These are phyloP conservation scores for Daldinia grandis DNA, from an alignment of 495 filamentous ascomycete genomes.

Conservation along the genomic window DNA sequence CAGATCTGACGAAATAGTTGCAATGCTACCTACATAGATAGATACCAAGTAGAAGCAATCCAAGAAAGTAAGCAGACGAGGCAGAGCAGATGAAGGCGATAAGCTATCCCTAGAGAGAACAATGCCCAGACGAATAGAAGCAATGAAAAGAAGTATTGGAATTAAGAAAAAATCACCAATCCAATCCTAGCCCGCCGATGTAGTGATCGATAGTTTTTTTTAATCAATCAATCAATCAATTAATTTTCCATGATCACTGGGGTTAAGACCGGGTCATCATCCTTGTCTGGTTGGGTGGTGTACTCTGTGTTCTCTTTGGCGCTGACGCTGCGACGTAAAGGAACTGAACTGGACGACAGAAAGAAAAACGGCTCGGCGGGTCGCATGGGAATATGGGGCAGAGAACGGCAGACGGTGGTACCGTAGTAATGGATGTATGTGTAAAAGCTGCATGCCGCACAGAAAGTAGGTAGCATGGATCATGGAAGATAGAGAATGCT, in stretches of 20 bases:
- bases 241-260: constrained; percentile 38
- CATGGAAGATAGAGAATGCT: constrained; percentile 6
- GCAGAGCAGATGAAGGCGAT: constrained; percentile 11
- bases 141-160: neutral
- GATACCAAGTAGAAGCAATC: constrained; percentile 24
- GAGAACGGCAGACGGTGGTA: neutral
- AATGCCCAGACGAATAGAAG: neutral
- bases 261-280: constrained; percentile 37
- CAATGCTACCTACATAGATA: neutral
- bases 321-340: neutral
- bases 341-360: neutral
- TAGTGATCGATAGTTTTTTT: constrained; percentile 22
- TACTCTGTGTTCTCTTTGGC: neutral
- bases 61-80: constrained; percentile 17
- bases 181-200: constrained; percentile 11
- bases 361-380: neutral
- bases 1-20: constrained; percentile 25
- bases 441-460: constrained; percentile 8
- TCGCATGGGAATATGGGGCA: neutral
- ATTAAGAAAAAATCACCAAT: constrained; percentile 6
- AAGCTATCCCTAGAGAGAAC: constrained; percentile 11
- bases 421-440: neutral
- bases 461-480: constrained; percentile 5
- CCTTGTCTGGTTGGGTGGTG: constrained; percentile 22
- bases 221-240: constrained; percentile 42